These are phyloP conservation scores for Vinca minor DNA, from an alignment of 257 asterid genomes.

Conservation along the genomic window DNA sequence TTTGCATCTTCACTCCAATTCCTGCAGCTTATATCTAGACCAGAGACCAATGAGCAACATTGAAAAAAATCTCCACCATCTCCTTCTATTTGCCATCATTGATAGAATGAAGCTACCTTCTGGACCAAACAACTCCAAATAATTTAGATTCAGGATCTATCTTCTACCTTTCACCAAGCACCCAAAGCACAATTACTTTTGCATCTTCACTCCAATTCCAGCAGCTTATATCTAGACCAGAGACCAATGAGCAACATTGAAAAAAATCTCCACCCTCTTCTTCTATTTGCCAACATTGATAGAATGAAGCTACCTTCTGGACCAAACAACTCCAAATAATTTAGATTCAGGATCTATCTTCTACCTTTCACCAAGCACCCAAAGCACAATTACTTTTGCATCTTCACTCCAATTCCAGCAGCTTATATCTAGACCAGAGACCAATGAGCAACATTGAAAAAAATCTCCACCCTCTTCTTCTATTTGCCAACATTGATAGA, in stretches of 20 bases:
- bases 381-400: too few species aligned
- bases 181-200: too few species aligned
- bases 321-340: not conserved
- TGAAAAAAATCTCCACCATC: too few species aligned
- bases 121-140: not conserved
- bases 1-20: too few species aligned
- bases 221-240: too few species aligned
- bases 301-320: not conserved
- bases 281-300: not conserved
- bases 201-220: too few species aligned
- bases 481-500: not conserved
- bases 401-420: too few species aligned
- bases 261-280: not conserved
- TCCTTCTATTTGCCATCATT: not conserved
- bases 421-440: too few species aligned
- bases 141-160: not conserved
- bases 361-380: not conserved
- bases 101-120: not conserved
- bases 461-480: not conserved
- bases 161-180: not conserved
- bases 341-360: not conserved
- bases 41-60: too few species aligned
- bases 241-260: too few species aligned
- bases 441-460: too few species aligned
- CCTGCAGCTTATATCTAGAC: too few species aligned